phyloP scores from a whole-genome alignment of 1,284 basidiomycete species.

The Porodaedalea pini region DNA sequence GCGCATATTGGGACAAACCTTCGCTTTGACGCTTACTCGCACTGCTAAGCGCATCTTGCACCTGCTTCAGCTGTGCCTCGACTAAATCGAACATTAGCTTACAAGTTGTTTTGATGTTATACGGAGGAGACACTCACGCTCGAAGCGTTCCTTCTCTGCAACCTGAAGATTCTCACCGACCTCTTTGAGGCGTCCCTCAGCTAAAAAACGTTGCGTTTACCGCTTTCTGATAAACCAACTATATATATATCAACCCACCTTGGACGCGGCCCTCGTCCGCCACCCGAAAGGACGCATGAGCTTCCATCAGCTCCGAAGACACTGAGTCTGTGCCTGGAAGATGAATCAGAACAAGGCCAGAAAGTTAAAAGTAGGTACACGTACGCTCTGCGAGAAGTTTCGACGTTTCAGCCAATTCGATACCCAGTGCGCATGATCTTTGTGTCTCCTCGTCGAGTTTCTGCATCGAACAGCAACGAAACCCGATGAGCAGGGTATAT shows the following conservation, averaged over 20 bases:
- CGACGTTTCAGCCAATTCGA: background rate
- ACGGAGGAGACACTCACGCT: background rate
- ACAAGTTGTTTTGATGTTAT: background rate
- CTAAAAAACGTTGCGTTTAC: background rate
- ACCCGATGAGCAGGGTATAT: background rate
- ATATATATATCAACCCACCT: too few species aligned
- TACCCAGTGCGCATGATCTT: background rate
- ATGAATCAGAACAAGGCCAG: background rate
- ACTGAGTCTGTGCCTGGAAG: background rate
- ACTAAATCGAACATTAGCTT: background rate
- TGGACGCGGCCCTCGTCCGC: background rate
- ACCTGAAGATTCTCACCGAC: background rate
- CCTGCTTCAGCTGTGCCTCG: background rate
- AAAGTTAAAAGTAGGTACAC: background rate
- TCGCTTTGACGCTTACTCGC: background rate
- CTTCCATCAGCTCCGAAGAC: background rate
- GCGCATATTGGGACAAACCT: background rate
- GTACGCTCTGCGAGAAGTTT: background rate
- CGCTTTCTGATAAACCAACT: background rate
- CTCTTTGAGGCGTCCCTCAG: background rate
- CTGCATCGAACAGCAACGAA: background rate
- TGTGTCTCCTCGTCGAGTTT: background rate
- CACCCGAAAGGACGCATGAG: background rate
- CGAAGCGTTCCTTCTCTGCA: background rate
- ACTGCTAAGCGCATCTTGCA: background rate